Percentiles rank a stretch among this genome's conserved stretches.
These are phyloP conservation scores for Trebouxia sp. DNA, from an alignment of 139 green algal genomes.

Conservation along the genomic window DNA sequence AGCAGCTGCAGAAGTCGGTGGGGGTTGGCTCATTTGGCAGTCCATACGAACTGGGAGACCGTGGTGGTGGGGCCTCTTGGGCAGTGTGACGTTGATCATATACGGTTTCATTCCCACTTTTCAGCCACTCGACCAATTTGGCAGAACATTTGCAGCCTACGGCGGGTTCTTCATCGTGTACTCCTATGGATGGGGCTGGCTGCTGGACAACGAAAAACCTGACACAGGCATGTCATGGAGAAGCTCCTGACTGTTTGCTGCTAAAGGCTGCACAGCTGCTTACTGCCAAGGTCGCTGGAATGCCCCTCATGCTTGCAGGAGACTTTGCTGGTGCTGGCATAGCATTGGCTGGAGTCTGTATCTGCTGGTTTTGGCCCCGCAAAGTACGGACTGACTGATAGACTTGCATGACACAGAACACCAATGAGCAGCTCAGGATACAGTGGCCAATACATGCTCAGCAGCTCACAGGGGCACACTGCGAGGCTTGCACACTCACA, in stretches of 20 bases:
- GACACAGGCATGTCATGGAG: slow-evolving; percentile 58
- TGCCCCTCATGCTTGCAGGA: background rate
- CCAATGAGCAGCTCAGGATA: too few species aligned
- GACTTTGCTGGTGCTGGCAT: slow-evolving; percentile 75
- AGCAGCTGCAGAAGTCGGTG: slow-evolving; percentile 78
- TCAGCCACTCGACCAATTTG: slow-evolving; percentile 73
- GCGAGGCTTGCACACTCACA: too few species aligned
- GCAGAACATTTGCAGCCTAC: slow-evolving; percentile 76
- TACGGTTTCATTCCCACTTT: slow-evolving; percentile 85
- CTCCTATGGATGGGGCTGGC: slow-evolving; percentile 85
- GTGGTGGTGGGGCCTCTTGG: slow-evolving; percentile 54
- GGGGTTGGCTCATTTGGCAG: slow-evolving; percentile 89
- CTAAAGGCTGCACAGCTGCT: too few species aligned
- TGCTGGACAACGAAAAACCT: slow-evolving; percentile 64
- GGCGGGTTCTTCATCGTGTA: slow-evolving; percentile 88
- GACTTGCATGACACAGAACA: background rate
- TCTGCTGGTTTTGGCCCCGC: slow-evolving; percentile 78
- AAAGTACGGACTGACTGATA: background rate
- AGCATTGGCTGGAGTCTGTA: slow-evolving; percentile 68
- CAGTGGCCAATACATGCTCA: too few species aligned
- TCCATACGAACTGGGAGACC: slow-evolving; percentile 53
- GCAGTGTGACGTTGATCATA: slow-evolving; percentile 59
- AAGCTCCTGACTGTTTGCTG: too few species aligned
- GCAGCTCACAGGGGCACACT: too few species aligned
- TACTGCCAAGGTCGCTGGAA: too few species aligned